These are phyloP conservation scores for Pythium brachiatum DNA, from an alignment of 352 stramenopile genomes.

Conservation along the genomic window DNA sequence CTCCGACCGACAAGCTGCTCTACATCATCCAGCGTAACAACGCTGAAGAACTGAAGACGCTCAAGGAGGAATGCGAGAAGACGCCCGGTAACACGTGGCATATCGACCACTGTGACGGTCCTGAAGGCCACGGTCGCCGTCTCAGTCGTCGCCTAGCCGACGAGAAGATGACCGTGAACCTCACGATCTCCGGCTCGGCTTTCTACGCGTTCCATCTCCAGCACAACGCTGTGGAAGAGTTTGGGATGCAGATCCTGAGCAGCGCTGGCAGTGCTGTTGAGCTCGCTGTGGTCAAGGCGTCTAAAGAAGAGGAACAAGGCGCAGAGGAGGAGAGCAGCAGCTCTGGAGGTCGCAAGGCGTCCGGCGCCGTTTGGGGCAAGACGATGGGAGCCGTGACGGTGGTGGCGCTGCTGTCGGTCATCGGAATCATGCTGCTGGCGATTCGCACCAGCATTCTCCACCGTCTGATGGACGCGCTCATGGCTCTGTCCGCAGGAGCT, in stretches of 20 bases:
- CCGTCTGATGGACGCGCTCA: constrained; percentile 41
- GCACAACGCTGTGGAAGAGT: constrained; percentile 47
- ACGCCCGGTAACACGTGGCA: constrained; percentile 43
- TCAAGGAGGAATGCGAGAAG: constrained; percentile 38
- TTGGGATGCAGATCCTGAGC: constrained; percentile 34
- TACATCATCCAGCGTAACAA: constrained; percentile 54
- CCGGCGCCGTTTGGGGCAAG: constrained; percentile 33
- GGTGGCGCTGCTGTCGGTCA: constrained; percentile 41
- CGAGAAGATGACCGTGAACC: constrained; percentile 37
- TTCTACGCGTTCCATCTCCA: constrained; percentile 51
- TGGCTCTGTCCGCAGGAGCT: constrained; percentile 63
- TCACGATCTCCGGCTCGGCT: constrained; percentile 30
- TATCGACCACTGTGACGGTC: constrained; percentile 44
- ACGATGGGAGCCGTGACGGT: constrained; percentile 38
- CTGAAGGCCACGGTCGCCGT: constrained; percentile 27
- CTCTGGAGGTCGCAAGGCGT: constrained; percentile 25
- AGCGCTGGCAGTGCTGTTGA: constrained; percentile 12
- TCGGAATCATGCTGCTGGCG: constrained; percentile 38
- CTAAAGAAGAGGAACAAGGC: constrained; percentile 7
- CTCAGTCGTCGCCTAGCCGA: constrained; percentile 25
- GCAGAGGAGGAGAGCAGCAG: not conserved
- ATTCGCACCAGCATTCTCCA: constrained; percentile 28
- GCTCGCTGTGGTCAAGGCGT: constrained; percentile 27
- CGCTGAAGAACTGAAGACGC: constrained; percentile 32
- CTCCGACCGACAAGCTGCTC: constrained; percentile 35